Evolutionary conservation across 805 yeast genomes (phyloP), one percentile per base, ranked within the genome.

Genomic region (Debaryomyces hansenii): DNA sequence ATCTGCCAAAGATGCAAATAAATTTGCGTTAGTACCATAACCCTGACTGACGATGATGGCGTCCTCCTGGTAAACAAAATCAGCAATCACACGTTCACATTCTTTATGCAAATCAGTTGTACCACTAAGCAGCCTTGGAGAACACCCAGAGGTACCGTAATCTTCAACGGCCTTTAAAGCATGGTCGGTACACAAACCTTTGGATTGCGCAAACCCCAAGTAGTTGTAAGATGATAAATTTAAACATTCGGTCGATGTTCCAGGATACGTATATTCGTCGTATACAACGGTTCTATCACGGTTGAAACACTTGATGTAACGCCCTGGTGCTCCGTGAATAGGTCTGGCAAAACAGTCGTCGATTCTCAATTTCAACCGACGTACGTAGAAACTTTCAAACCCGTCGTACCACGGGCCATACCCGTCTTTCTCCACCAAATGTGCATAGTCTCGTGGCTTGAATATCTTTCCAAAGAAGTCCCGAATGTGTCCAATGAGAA

Each of bases 311-410:
- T 83, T 80, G 57, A 92, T 83, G 59, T 75, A 85, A 64, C 99
- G 82, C 21, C 99, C 99, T 1, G 99, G 98, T 16, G 92, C 98
- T 42, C 97, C 98, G 49, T 87, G 86, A n/a, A 95, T 89, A 37
- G 97, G 97, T 63, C 96, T 83, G 1, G 95, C 89, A 66, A 94
- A 94, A 67, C 97, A 90, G 69, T 92, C 98, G 63, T 88, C 96
- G 48, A 94, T 80, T 67, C 96, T 86, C 56, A 79, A 80, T 65
- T 94, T 91, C 75, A 94, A 79, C 59, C 98, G 84, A 58, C 99
- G 85, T 37, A 91, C 85, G 66, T 91, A 94, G 64, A 94, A 95
- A 52, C 88, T 83, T 67, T 94, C 99, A 63, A 92, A 90, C 40
- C 90, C 92, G 20, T 94, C 87, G 58, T 86, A 87, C 86, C 96